A percentile compares a stretch with the other conserved stretches of the same genome.
These are phyloP conservation scores for Hypoxylon sp. DNA, from an alignment of 2,329 filamentous ascomycete genomes.

Conservation along the genomic window DNA sequence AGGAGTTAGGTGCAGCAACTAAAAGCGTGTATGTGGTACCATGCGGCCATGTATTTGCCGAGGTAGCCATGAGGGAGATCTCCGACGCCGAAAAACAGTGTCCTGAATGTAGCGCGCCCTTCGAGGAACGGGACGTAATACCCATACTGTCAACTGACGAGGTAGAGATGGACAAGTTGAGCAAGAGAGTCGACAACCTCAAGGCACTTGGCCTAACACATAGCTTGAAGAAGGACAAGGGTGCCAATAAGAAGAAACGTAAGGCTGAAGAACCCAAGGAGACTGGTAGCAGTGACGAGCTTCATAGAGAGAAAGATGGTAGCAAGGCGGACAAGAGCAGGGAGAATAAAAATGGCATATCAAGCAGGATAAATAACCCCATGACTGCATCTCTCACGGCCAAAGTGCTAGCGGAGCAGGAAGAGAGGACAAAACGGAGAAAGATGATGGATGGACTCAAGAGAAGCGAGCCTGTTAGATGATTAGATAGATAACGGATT, in stretches of 20 bases:
- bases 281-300: constrained; percentile 42
- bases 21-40: constrained; percentile 92
- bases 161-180: constrained; percentile 77
- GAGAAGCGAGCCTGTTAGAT: constrained; percentile 53
- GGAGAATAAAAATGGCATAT: constrained; percentile 55
- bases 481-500: constrained; percentile 7
- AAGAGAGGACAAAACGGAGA: constrained; percentile 82
- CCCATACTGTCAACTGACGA: constrained; percentile 81
- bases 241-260: constrained; percentile 75
- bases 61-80: constrained; percentile 87
- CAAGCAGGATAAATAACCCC: constrained; percentile 85
- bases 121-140: constrained; percentile 83
- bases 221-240: constrained; percentile 85
- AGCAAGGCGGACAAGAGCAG: constrained; percentile 66
- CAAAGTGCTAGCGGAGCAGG: constrained; percentile 89
- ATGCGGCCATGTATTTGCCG: constrained; percentile 94
- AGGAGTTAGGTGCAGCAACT: constrained; percentile 83
- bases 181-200: constrained; percentile 77
- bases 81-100: constrained; percentile 64
- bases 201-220: constrained; percentile 83
- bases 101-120: constrained; percentile 82
- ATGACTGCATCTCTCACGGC: constrained; percentile 88
- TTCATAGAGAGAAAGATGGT: constrained; percentile 66
- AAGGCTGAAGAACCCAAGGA: constrained; percentile 59
- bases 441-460: constrained; percentile 70